Evolutionary conservation across 768 basidiomycete species (phyloP).

Genomic region (Agaricus sinodeliciosus): DNA sequence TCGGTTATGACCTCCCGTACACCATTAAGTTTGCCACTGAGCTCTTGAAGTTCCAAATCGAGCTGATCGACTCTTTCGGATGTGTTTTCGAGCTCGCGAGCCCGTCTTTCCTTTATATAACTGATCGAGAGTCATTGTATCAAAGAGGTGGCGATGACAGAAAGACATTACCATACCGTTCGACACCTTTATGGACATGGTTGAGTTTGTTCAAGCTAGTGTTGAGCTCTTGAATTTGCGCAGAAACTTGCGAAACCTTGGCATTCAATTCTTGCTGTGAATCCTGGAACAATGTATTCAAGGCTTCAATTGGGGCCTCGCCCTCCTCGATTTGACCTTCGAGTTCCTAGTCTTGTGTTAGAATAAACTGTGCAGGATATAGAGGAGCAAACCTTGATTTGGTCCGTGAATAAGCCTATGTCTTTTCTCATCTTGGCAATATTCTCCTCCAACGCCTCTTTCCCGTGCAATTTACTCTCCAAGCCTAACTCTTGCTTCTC

Average conservation of each 20-base stretch:
- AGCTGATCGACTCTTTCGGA: constrained; percentile 43
- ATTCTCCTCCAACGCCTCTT: constrained; percentile 45
- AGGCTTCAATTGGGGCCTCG: constrained; percentile 55
- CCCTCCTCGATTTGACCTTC: constrained; percentile 55
- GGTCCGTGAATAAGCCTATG: constrained; percentile 33
- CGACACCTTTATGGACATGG: constrained; percentile 53
- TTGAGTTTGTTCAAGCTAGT: constrained; percentile 56
- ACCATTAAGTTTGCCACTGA: constrained; percentile 30
- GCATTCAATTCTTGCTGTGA: constrained; percentile 42
- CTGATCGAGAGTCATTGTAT: constrained; percentile 29
- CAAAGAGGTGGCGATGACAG: neutral
- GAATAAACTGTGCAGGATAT: neutral
- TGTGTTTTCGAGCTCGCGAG: constrained; percentile 53
- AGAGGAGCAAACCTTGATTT: constrained; percentile 40
- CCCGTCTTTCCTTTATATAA: constrained; percentile 66
- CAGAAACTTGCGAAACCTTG: constrained; percentile 47
- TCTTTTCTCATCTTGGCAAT: constrained; percentile 57
- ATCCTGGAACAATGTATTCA: constrained; percentile 50
- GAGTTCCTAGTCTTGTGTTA: constrained; percentile 41
- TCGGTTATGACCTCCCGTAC: constrained; percentile 38
- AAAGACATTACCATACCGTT: constrained; percentile 38
- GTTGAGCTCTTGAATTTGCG: constrained; percentile 56
- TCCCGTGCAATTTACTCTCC: constrained; percentile 52
- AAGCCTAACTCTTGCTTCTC: constrained; percentile 56
- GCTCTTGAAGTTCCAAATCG: constrained; percentile 30